Percentiles rank a stretch among this genome's conserved stretches.
These are phyloP conservation scores for Nemania sp. DNA, from an alignment of 2,329 filamentous ascomycete genomes.

Conservation along the genomic window DNA sequence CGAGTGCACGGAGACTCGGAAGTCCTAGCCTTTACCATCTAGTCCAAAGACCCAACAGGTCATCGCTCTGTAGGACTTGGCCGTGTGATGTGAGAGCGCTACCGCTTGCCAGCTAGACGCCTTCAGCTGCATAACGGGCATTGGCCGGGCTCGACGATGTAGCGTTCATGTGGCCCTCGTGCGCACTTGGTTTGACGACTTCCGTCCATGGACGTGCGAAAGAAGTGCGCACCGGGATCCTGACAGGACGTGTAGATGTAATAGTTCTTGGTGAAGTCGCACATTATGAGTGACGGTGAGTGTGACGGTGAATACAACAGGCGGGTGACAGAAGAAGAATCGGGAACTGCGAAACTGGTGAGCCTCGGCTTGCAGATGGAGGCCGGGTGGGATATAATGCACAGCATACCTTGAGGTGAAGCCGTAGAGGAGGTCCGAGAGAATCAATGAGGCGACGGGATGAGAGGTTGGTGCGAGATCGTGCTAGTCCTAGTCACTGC, in stretches of 20 bases:
- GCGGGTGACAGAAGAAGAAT: not conserved
- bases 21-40: not conserved
- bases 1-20: not conserved
- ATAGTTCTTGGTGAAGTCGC: conserved; percentile 74
- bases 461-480: not conserved
- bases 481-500: conserved; percentile 2
- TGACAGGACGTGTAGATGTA: conserved; percentile 75
- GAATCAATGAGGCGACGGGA: not conserved
- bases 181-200: conserved; percentile 62
- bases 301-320: not conserved
- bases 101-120: not conserved
- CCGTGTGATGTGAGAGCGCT: conserved; percentile 1
- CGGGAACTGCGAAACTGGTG: conserved; percentile 10
- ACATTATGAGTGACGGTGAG: conserved; percentile 47
- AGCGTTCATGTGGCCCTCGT: conserved; percentile 72
- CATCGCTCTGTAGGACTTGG: not conserved
- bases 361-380: conserved; percentile 11
- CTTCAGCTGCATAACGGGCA: conserved; percentile 57
- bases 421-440: not conserved
- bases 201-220: conserved; percentile 70
- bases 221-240: conserved; percentile 72
- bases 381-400: not conserved
- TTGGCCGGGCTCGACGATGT: conserved; percentile 70
- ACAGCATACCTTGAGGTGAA: conserved; percentile 21
- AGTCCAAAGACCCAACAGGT: not conserved